Conservation (phyloP, 805 yeast genomes). For the Candida nemodendra region DNA sequence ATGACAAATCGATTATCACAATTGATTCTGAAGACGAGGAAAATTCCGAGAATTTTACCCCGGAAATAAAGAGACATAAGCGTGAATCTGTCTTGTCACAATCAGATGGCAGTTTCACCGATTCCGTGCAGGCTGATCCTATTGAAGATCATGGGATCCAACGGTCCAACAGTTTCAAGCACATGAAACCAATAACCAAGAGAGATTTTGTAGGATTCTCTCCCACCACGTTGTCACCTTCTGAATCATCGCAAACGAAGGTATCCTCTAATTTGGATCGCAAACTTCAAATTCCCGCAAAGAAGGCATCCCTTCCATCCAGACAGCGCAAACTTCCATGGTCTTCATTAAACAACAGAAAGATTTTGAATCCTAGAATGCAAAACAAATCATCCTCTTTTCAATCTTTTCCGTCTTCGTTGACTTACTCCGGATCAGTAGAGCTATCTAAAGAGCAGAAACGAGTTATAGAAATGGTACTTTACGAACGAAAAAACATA, state of each 20-base stretch:
- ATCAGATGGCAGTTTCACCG: constrained; percentile 1
- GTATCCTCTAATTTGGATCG: constrained; percentile 1
- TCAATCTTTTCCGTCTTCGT: constrained; percentile 1
- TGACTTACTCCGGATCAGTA: constrained; percentile 1
- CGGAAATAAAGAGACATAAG: background rate
- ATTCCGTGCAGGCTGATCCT: constrained; percentile 1
- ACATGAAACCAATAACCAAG: constrained; percentile 21
- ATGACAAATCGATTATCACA: background rate
- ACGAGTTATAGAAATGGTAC: constrained; percentile 49
- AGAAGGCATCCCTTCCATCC: constrained; percentile 8
- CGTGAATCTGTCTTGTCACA: background rate
- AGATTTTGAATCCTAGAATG: constrained; percentile 21
- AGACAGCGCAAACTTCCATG: constrained; percentile 22
- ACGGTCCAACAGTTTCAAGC: constrained; percentile 18
- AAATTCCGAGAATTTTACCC: background rate
- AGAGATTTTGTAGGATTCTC: constrained; percentile 6
- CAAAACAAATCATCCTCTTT: constrained; percentile 7
- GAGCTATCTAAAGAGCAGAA: constrained; percentile 39
- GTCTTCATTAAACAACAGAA: constrained; percentile 9
- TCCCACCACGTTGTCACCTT: background rate
- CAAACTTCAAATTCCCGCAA: constrained; percentile 2
- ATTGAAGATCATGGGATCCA: background rate
- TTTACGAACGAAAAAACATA: constrained; percentile 50
- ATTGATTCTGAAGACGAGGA: constrained; percentile 5
- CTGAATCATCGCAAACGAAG: background rate